Evolutionary conservation across 495 filamentous ascomycete genomes (phyloP), one percentile per base, ranked within the genome.

Genomic region (Aspergillus biplanus): DNA sequence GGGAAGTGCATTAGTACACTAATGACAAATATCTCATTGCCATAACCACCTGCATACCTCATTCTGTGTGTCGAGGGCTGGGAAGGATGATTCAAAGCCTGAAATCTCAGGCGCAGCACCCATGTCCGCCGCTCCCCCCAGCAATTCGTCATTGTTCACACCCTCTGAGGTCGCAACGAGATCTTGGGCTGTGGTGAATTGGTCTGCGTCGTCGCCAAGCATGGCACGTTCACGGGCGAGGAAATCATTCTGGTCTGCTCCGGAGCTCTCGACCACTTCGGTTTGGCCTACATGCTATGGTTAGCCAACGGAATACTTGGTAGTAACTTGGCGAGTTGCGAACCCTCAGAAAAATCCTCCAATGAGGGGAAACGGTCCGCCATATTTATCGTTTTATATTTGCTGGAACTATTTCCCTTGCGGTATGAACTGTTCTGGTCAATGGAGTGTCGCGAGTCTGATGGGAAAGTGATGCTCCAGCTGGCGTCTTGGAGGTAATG

Each of bases 341-440:
- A 85, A 87, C 94, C 94, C 58, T 89, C 92, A 71, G 94, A 90
- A 76, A 98, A 93, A 73, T 98, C 95, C 75, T 99, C 95, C 73
- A 99, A 80, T 21, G 95, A 96, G 58, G 95, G 95, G 78, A 99
- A 99, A 72, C 93, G 83, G 79, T 98, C 93, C 21, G 95, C 94
- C 95, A 99, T 99, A 32, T 53, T 83, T 65, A 33, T 5, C 32
- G 11, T 21, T 49, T 13, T 42, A 46, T 58, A 13, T 56, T 13
- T 49, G 48, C 50, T 49, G 16, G n/a, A 44, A 59, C 52, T 18
- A 12, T 27, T 27, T 50, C 48, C 33, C 9, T 49, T 56, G 46
- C 33, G 16, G 1, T 13, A 1, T 54, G n/a, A 33, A 9, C 9
- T 52, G 9, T 47, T 12, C 31, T 16, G 15, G 33, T 15, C 6